Base-by-base conservation (phyloP, 2,329 filamentous ascomycete genomes). In the Diaporthe vexans region DNA sequence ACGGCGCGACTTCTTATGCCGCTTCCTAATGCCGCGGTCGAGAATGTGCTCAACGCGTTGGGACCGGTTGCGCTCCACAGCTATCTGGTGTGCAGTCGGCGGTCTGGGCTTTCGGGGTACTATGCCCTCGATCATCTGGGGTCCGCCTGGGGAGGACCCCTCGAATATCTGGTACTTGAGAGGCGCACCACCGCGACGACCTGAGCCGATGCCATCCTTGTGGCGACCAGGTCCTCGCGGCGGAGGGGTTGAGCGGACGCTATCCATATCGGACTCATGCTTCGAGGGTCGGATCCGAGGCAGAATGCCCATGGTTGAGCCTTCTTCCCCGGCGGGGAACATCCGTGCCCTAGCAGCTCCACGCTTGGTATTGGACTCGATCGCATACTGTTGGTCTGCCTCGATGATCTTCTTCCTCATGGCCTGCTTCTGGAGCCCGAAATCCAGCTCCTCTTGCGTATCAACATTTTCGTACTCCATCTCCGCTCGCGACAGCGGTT, bases 31-130 rank as follows among this genome's bases (percentile, higher is more conserved):
- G 40, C 93, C 92, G n/a, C 92, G 91, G 77, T 94, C 92, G 21
- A 97, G 89, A 69, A 95, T 94, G 79, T 95, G 93, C 79, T 95
- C 93, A n/a, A 96, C 94, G 8, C 94, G 91, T 79, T 94, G 91
- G 75, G 91, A 93, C 24, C 94, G 88, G 82, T 95, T 95, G 72
- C 92, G 90, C 81, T 95, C 94, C 1, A 97, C 93, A 0, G 94
- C 94, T 52, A 95, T 86, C 82, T 97, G 94, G 82, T 97, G 94
- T 48, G 94, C 93, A 0, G 94, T 97, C 0, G 94, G 90, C 3
- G 94, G 94, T 1, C 94, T 89, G 11, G 92, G 91, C 80, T 95
- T 92, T 73, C 90, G 85, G 26, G 87, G 85, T 51, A 87, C 84
- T n/a, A 89, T 86, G 19, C 87, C 86, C 73, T 92, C 91, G 19